Base-by-base conservation (phyloP, 805 yeast genomes). In the Spathaspora arborariae region DNA sequence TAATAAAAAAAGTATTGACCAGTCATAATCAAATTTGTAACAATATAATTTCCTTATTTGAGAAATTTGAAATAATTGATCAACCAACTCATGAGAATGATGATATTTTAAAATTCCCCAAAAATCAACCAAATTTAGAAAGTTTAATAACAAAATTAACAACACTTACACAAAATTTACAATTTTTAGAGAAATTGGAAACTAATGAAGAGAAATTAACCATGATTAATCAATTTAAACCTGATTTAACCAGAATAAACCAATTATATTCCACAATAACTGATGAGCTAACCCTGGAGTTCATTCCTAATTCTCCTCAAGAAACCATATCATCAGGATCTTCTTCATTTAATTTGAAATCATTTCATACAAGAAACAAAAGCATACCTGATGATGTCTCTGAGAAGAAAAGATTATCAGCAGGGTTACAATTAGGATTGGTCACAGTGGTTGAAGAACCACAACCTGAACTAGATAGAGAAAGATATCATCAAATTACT, bases 141-240 rank as follows among this genome's bases (percentile, higher is more conserved):
- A 55, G 56, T 30, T 53, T 72, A 41, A 60, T 70, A 9, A 53
- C 53, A 41, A 68, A 67, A 44, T 46, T 71, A 20, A 54, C 65
- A 2, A 63, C 58, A 27, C 46, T 71, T 18, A 52, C 70, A 4
- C 60, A 68, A 2, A 70, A 70, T 49, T 52, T 72, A 30, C 64
- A 60, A 45, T 71, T 54, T 49, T 72, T 70, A 50, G 58, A 65
- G 42, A 69, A 69, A 41, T 72, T 70, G 51, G 59, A 57, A 36
- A 67, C 68, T 1, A 71, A 67, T 20, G 75, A 71, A 44, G 75
- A 71, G 45, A 68, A 70, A 46, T 36, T 70, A 10, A 46, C 61
- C 48, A 72, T 71, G 2, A 70, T 69, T 46, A 54, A 54, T 19
- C 70, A 66, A 54, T 70, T 72, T 41, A 55, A 55, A 21, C 61